These are phyloP conservation scores for Vachellia pachyceras DNA, from an alignment of 306 rosid genomes.

Conservation along the genomic window DNA sequence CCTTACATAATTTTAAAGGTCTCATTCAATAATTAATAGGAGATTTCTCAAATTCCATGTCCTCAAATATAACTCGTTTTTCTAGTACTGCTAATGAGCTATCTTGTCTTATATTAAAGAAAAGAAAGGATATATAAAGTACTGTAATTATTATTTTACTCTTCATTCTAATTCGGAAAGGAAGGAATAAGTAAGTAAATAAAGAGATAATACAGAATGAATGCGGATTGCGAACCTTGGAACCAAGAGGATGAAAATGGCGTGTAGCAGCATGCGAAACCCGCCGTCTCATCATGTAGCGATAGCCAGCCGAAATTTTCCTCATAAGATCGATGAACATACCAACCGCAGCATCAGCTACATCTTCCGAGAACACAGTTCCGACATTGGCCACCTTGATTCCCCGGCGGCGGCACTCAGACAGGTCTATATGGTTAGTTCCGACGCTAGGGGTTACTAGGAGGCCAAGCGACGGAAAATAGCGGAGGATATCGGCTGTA, in stretches of 20 bases:
- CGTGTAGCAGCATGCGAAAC: not conserved
- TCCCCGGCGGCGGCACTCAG: conserved; percentile 44
- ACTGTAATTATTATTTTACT: too few relatives aligned
- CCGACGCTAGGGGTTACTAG: conserved; percentile 44
- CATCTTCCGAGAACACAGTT: conserved; percentile 50
- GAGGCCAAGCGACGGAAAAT: conserved; percentile 46
- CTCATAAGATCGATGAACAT: conserved; percentile 55
- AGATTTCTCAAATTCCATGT: too few relatives aligned
- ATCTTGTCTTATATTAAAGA: too few relatives aligned
- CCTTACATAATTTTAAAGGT: too few relatives aligned
- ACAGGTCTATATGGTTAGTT: conserved; percentile 48
- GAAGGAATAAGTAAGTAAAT: too few relatives aligned
- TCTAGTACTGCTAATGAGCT: too few relatives aligned
- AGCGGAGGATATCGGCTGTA: conserved; percentile 26
- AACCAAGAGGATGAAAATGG: not conserved
- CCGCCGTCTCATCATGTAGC: conserved; percentile 27
- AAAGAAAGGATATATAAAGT: too few relatives aligned
- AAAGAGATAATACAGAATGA: not conserved
- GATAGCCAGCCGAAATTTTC: conserved; percentile 44
- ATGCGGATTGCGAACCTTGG: not conserved
- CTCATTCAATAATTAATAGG: too few relatives aligned
- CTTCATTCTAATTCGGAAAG: too few relatives aligned
- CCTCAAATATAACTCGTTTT: too few relatives aligned
- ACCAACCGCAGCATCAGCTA: conserved; percentile 59
- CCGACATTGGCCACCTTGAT: conserved; percentile 46